Evolutionary conservation across 345 rosid species (phyloP), one percentile per base, ranked within the genome.

Genomic region (Citropsis articulata): DNA sequence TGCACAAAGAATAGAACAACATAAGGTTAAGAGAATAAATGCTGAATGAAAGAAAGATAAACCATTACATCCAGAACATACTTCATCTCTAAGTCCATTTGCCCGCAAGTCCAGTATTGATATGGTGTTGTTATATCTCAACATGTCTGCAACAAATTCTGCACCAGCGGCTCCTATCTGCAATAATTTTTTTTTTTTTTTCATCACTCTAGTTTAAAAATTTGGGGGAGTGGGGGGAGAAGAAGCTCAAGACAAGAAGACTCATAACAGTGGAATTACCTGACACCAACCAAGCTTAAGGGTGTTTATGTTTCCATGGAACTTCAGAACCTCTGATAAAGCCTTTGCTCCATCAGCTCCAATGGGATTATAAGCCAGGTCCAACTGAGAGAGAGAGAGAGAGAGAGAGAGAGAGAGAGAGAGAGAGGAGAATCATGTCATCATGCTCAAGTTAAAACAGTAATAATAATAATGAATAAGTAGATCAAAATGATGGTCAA

Each of bases 241-340:
- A 50, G 10, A 25, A 7, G 13, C 18, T 13, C 14, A 64, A 19
- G 30, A 56, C 28, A 30, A 8, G 38, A 38, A 60, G 28, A 64
- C 61, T 36, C 27, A 55, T 56, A 65, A 31, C 40, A 53, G 62
- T 19, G 69, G 73, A 48, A 71, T 84, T 83, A 95, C 98, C 97
- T 92, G 94, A 84, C 99, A 95, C 99, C 98, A 95, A 79, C 98
- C 97, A 74, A 95, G 99, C 90, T 95, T 95, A 63, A 95, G 92
- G 27, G 90, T 88, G 67, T 85, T 90, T 42, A 95, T 82, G 77
- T 90, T 95, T 75, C 99, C 97, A 78, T 92, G 89, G 83, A 95
- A 95, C 91, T 95, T 95, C 19, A 95, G 96, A 84, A 95, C 88
- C 82, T 95, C 99, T 3, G 89, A 86, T 84, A 95, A 74, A 25